Percentiles rank a stretch among this genome's conserved stretches.
These are phyloP conservation scores for Fomitopsis betulina DNA, from an alignment of 1,284 basidiomycete species.

Conservation along the genomic window DNA sequence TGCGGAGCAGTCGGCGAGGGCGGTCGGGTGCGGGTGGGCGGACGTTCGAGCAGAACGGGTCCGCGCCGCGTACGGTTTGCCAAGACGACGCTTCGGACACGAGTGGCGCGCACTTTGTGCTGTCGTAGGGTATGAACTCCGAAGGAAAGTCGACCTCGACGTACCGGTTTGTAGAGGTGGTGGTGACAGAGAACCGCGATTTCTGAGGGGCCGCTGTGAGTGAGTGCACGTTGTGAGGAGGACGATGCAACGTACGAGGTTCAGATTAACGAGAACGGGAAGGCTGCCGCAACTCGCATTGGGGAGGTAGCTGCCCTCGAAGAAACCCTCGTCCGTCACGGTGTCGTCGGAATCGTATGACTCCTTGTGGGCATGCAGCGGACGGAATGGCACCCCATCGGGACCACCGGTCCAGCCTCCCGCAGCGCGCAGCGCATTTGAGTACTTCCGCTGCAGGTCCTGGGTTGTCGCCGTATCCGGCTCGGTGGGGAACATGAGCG, in stretches of 20 bases:
- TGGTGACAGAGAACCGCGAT: constrained; percentile 48
- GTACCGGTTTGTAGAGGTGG: constrained; percentile 45
- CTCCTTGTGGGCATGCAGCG: not conserved
- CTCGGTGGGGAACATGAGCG: constrained; percentile 10
- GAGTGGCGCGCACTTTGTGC: constrained; percentile 3
- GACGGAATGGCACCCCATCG: not conserved
- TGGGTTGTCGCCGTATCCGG: constrained; percentile 10
- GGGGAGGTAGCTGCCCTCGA: constrained; percentile 22
- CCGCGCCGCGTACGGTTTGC: constrained; percentile 17
- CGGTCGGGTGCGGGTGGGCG: constrained; percentile 11
- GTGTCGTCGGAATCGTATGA: constrained; percentile 5
- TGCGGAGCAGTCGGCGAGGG: constrained; percentile 18
- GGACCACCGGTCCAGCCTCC: constrained; percentile 6
- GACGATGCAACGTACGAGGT: constrained; percentile 22
- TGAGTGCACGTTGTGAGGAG: not conserved
- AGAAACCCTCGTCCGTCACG: constrained; percentile 26
- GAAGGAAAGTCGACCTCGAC: constrained; percentile 31
- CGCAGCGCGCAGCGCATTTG: not conserved
- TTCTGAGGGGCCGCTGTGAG: constrained; percentile 24
- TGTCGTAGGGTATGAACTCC: constrained; percentile 10
- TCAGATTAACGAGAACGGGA: constrained; percentile 28
- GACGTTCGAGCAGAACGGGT: constrained; percentile 19
- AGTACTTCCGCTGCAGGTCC: constrained; percentile 11
- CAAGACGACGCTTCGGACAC: constrained; percentile 11
- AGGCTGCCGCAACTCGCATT: constrained; percentile 19